Conservation (phyloP, 2,329 filamentous ascomycete species). For the Colletotrichum spaethianum region DNA sequence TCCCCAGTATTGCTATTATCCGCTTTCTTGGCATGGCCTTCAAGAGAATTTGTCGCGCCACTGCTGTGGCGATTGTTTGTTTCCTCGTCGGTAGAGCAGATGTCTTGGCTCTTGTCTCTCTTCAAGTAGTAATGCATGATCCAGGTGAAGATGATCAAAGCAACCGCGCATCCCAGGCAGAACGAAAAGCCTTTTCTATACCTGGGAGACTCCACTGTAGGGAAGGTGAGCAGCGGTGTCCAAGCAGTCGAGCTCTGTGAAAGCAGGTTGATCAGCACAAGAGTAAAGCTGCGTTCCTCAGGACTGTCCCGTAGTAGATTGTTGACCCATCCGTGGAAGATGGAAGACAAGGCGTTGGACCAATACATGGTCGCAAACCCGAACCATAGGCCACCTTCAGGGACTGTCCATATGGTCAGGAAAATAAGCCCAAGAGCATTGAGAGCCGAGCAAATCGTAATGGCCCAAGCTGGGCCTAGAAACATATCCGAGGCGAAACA, state of each 20-base stretch:
- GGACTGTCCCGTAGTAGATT: slow-evolving; percentile 18
- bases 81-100: not conserved
- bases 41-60: not conserved
- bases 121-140: slow-evolving; percentile 33
- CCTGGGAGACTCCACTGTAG: slow-evolving; percentile 58
- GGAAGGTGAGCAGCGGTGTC: slow-evolving; percentile 67
- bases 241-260: slow-evolving; percentile 68
- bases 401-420: slow-evolving; percentile 69
- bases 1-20: not conserved
- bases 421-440: slow-evolving; percentile 49
- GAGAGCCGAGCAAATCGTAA: slow-evolving; percentile 13
- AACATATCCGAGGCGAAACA: slow-evolving; percentile 26
- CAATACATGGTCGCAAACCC: slow-evolving; percentile 58
- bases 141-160: slow-evolving; percentile 23
- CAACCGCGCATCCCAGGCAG: slow-evolving; percentile 29
- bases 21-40: not conserved
- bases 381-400: slow-evolving; percentile 68
- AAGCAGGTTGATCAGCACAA: slow-evolving; percentile 52
- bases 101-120: slow-evolving; percentile 8
- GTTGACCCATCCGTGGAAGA: slow-evolving; percentile 32
- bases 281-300: slow-evolving; percentile 28
- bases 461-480: slow-evolving; percentile 51
- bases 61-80: not conserved
- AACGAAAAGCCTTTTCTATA: slow-evolving; percentile 62
- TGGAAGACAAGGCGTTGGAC: slow-evolving; percentile 20